These are phyloP conservation scores for Neofusicoccum kwambonambiense DNA, from an alignment of 2,329 filamentous ascomycete genomes.

Conservation along the genomic window DNA sequence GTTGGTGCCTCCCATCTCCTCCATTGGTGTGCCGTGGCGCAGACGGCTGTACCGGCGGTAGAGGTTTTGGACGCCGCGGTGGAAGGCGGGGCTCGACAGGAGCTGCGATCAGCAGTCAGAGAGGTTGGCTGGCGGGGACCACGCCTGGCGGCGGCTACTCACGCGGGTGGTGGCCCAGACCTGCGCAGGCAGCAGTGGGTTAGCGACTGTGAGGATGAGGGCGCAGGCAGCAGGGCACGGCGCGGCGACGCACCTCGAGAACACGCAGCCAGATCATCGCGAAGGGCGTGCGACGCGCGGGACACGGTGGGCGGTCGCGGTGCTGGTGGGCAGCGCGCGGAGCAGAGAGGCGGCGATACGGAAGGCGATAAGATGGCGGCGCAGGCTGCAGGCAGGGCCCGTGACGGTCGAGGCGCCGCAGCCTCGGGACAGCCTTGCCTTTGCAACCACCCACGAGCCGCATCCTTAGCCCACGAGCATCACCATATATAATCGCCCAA, in stretches of 20 bases:
- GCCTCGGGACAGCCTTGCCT: conserved; percentile 14
- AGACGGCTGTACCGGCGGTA: conserved; percentile 48
- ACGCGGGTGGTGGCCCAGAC: conserved; percentile 40
- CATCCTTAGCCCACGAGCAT: neutral
- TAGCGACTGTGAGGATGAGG: conserved; percentile 25
- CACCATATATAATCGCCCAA: neutral
- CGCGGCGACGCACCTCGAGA: conserved; percentile 17
- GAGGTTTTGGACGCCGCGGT: conserved; percentile 51
- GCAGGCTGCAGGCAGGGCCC: neutral
- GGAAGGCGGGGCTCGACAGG: conserved; percentile 55
- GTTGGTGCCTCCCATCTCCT: conserved; percentile 50
- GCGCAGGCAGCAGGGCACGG: neutral
- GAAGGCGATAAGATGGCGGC: neutral
- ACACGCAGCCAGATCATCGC: conserved; percentile 11
- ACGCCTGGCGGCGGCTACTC: conserved; percentile 21
- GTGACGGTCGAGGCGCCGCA: neutral
- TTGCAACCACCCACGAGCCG: conserved; percentile 14
- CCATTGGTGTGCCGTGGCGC: conserved; percentile 48
- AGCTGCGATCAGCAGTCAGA: conserved; percentile 38
- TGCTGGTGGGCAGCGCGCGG: neutral
- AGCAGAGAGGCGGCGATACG: neutral
- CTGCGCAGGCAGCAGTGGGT: conserved; percentile 23
- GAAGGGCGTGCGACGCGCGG: no score
- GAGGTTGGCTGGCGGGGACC: neutral
- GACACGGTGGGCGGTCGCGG: neutral